Evolutionary conservation across 257 asterid species (phyloP), one percentile per base, ranked within the genome.

Genomic region (Anisodus acutangulus): DNA sequence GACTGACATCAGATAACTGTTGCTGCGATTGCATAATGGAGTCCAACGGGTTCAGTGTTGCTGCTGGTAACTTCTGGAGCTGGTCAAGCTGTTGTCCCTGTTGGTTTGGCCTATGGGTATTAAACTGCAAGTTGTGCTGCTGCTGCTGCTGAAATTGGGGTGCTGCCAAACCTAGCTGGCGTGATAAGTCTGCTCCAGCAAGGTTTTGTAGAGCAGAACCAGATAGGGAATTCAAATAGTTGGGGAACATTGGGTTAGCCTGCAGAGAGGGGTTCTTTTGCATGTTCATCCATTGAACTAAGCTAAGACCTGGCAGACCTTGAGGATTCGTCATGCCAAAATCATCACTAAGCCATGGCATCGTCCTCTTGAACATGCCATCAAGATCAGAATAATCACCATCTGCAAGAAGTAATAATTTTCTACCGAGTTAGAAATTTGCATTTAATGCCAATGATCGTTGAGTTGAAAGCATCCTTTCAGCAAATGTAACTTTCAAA

Each of bases 241-340:
- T 92, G 54, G 95, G 91, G 76, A 91, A 96, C 78, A 89, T 84
- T 6, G 97, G 47, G 92, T 88, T 91, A 58, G 92, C 85, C 59
- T 31, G 35, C 35, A 91, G 85, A 54, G 97, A 86, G 19, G 93
- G 90, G 84, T 87, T 90, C 37, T 92, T 95, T 86, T 93, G 98
- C 98, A 96, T 93, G 91, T 94, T 96, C 99, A 96, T 96, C 99
- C 98, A 94, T 83, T 96, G 99, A 79, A 90, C 94, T 91, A 96
- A 86, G 91, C 99, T 92, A 85, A 96, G 88, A 81, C 99, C 98
- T 1, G 98, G 93, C 39, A 92, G 88, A 43, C 91, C 91, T 79
- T 92, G 97, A 11, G 96, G 90, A 60, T 93, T 95, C 79, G 93
- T 93, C 84, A 87, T 66, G 71, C 98, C 97, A 82, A 88, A 92